Base-by-base conservation (phyloP, 345 rosid genomes). In the Eucalyptus dawsonii region DNA sequence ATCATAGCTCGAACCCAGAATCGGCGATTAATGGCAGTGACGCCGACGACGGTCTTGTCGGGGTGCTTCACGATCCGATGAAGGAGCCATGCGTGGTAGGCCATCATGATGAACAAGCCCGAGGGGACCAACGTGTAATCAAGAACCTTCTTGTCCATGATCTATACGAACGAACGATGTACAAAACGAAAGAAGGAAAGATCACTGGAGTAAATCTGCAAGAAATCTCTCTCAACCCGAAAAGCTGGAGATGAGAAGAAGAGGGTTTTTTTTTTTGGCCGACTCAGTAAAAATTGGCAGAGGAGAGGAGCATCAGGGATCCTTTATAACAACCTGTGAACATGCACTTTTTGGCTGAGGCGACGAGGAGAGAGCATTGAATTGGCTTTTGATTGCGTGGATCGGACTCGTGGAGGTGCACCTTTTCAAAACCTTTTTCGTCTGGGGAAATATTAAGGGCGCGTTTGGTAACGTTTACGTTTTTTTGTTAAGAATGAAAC, bases 1-100 rank as follows among this genome's bases (percentile, higher is more conserved):
- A 97, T 97, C 98, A 97, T 97, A 89, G 98, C 96, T 34, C 89
- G 93, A 60, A 97, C 98, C 99, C 98, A 96, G 87, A 93, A 95
- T 88, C 97, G 94, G 90, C 99, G 99, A 86, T 95, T 96, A 91
- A 95, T 91, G 88, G 98, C 93, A 50, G 96, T 97, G 47, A 97
- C 87, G 62, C 98, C 98, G 87, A 97, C 87, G 83, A 95, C 93
- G 50, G 99, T 97, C 56, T 92, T 93, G 86, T 91, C 90, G 40
- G 99, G 99, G 86, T 93, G 94, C 89, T 93, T 90, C 6, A 96
- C 15, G 89, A 97, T 91, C 19, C 94, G 93, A 83, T 90, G 58
- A 89, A 97, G 93, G 87, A 97, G 98, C 98, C 98, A 97, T 7
- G 92, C 2, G 89, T 97, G 98, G 90, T 96, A 97, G 1, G 92